Percentiles rank a stretch among this genome's conserved stretches.
Conservation (phyloP, 345 rosid species). For the Boechera stricta region DNA sequence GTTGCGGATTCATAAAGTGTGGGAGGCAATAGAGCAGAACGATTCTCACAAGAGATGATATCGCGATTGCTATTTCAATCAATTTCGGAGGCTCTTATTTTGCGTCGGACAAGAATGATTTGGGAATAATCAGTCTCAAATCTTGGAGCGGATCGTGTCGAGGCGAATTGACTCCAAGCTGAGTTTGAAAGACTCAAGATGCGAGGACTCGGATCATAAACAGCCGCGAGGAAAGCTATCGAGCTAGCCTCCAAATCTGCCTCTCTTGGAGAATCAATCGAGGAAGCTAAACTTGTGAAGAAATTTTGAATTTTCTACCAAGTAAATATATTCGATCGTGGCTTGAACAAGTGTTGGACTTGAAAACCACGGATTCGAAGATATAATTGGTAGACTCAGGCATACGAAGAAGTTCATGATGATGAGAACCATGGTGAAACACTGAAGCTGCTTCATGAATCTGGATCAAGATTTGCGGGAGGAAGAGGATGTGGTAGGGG, state of each 20-base stretch:
- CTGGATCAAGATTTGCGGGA: neutral
- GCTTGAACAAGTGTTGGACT: neutral
- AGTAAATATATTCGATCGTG: no score
- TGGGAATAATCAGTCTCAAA: neutral
- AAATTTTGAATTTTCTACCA: no score
- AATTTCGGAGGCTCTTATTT: neutral
- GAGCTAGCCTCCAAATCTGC: no score
- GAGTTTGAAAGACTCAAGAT: no score
- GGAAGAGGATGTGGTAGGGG: neutral
- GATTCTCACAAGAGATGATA: neutral
- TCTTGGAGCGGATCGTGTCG: neutral
- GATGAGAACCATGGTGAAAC: neutral
- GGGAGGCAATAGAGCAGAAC: neutral
- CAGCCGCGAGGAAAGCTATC: no score
- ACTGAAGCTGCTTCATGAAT: neutral
- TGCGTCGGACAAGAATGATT: neutral
- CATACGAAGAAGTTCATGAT: neutral
- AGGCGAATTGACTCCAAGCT: neutral
- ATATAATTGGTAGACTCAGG: neutral
- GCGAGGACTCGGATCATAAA: no score
- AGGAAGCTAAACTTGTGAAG: no score
- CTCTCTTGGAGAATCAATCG: no score
- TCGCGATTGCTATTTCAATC: neutral
- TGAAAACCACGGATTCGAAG: neutral
- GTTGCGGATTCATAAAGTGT: neutral